Base-by-base conservation (phyloP, 495 filamentous ascomycete genomes). In the Aspergillus leporis region DNA sequence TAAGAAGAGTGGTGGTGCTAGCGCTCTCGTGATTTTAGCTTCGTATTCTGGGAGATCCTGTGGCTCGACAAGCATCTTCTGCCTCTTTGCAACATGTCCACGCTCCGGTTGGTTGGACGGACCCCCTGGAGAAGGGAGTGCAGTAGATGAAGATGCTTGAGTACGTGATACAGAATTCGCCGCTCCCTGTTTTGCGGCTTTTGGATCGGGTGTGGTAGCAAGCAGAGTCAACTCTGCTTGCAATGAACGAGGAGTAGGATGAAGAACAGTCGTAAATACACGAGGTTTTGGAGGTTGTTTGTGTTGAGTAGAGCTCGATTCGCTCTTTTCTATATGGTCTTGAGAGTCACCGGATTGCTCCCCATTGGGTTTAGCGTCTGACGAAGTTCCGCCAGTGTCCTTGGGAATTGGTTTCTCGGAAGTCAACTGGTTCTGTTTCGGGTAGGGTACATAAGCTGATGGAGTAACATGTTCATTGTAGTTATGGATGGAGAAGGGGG, bases 401-500 rank as follows among this genome's bases (percentile, higher is more conserved):
- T 80, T 78, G 12, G 74, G 43, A 31, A 66, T 69, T 46, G 70
- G 60, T 41, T 75, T 61, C 25, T 77, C 78, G 48, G 76, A 62
- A 14, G 67, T 70, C 48, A 76, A 63, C 49, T 78, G 74, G 58
- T 80, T 85, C 40, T 87, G 83, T 51, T 84, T 86, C 2, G 90
- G 89, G 64, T 86, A 96, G 0, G 92, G 90, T 13, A 87, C 90
- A 68, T 87, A 91, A 3, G 93, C 81, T 0, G 93, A 97, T 0
- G 92, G 94, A 0, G 92, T 97, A 13, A 98, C 77, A 68, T 90
- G 89, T 52, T 86, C 81, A 61, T 89, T 96, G 68, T 91, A 88
- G 67, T 96, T 96, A 68, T 99, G 92, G 32, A 99, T 85, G 4
- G 91, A 96, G 60, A 90, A 93, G 5, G 88, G 88, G 0, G 81